Conservation (phyloP, 768 basidiomycete species). For the Sarcodon aspratus region DNA sequence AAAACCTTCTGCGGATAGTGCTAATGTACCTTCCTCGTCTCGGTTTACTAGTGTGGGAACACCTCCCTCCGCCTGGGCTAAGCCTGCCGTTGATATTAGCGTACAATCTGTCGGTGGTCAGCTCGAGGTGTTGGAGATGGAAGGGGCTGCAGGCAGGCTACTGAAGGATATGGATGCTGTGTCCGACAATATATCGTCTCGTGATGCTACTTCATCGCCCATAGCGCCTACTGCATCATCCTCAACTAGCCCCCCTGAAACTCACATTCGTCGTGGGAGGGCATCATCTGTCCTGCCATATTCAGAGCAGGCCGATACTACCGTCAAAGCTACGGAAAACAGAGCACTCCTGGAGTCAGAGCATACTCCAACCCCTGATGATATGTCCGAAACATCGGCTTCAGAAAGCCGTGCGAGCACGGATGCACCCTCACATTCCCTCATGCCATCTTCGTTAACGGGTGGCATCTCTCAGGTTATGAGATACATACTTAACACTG, state of each 20-base stretch:
- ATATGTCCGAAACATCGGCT: background rate
- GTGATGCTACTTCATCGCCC: background rate
- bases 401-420: conserved; percentile 1
- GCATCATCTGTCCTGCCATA: conserved; percentile 31
- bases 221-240: conserved; percentile 4
- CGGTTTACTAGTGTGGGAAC: conserved; percentile 8
- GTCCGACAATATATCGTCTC: conserved; percentile 12
- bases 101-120: conserved; percentile 39
- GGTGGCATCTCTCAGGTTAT: conserved; percentile 47
- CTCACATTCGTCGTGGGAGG: conserved; percentile 25
- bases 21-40: conserved; percentile 11
- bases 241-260: conserved; percentile 21
- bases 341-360: background rate
- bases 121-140: conserved; percentile 24
- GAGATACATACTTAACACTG: conserved; percentile 39
- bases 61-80: conserved; percentile 39
- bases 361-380: background rate
- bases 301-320: conserved; percentile 22
- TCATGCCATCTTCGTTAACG: conserved; percentile 32
- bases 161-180: conserved; percentile 30
- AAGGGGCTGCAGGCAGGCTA: conserved; percentile 31
- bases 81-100: conserved; percentile 46
- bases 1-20: conserved; percentile 28
- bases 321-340: conserved; percentile 16
- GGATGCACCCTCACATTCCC: conserved; percentile 1